Evolutionary conservation across 257 asterid species (phyloP), one percentile per base, ranked within the genome.

Genomic region (Haberlea rhodopensis): DNA sequence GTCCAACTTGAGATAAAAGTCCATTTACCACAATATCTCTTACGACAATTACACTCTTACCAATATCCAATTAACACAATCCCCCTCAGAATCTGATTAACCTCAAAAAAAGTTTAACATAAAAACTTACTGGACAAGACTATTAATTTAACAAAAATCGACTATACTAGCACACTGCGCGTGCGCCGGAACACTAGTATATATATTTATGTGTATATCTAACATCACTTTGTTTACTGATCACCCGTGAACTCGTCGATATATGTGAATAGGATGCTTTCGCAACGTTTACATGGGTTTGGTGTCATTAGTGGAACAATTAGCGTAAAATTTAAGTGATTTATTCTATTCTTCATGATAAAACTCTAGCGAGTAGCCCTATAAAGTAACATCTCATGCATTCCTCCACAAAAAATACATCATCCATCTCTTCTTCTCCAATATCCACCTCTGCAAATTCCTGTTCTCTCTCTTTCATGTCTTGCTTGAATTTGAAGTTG

Each of bases 401-500:
- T 24, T 24, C 48, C 46, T 67, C 15, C 25, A 29, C 28, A 15
- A n/a, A n/a, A n/a, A 51, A 43, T 60, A 6, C 48, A 23, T 27
- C 8, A 10, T n/a, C 49, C 19, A 1, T 24, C 28, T 28, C 45
- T 1, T 48, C 18, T 28, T 28, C 59, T 23, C 13, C 24, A n/a
- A 15, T 49, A 6, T 31, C 56, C 3, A 11, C 11, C 67, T 21
- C 63, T 11, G 21, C 53, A 22, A 8, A 24, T 8, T 22, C 9
- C 56, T 24, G 1, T 16, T 27, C 6, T 0, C 23, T 21, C 20
- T 34, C 26, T 6, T 2, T 13, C 6, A 85, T 87, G 95, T 19
- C 84, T 73, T 80, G 70, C 77, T 56, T 80, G 77, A 83, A 73
- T 53, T 68, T 83, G 55, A 79, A 63, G 65, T 54, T 87, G 32